Evolutionary conservation across 768 basidiomycete genomes (phyloP).

Genomic region (Postia placenta): DNA sequence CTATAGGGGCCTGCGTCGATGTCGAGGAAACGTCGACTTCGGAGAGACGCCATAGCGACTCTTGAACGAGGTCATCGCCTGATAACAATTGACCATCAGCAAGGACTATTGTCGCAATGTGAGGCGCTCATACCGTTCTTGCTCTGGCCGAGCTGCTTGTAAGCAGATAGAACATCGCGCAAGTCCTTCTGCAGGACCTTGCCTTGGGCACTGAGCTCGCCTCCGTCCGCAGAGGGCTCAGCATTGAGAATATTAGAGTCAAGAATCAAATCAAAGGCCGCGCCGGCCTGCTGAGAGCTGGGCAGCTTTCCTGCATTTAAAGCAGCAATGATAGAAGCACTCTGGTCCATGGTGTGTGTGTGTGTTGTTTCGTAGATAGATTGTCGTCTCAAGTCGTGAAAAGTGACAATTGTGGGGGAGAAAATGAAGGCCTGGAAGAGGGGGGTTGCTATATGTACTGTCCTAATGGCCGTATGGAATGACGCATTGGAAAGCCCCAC

Average conservation of each 20-base stretch:
- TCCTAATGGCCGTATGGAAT: not conserved
- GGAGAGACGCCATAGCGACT: constrained; percentile 59
- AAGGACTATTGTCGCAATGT: not conserved
- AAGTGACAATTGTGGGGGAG: not conserved
- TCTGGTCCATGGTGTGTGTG: constrained; percentile 46
- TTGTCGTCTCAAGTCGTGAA: not conserved
- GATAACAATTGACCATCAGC: not conserved
- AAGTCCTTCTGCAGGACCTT: constrained; percentile 43
- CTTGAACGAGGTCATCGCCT: constrained; percentile 64
- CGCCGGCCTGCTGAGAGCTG: constrained; percentile 48
- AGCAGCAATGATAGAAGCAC: constrained; percentile 58
- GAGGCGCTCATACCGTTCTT: constrained; percentile 48
- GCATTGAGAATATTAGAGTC: constrained; percentile 40
- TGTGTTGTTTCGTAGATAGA: not conserved
- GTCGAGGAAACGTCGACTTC: constrained; percentile 44
- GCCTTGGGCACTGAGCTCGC: constrained; percentile 51
- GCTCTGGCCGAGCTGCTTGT: constrained; percentile 44
- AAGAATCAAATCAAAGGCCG: constrained; percentile 50
- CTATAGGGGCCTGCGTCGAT: constrained; percentile 23
- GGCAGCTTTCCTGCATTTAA: constrained; percentile 69
- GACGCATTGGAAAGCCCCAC: not conserved
- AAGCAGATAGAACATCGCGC: constrained; percentile 47
- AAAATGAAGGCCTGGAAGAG: not conserved
- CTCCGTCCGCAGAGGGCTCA: constrained; percentile 30
- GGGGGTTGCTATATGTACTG: not conserved